Conservation (phyloP, 106 monocot genomes). For the Triglochin maritima region DNA sequence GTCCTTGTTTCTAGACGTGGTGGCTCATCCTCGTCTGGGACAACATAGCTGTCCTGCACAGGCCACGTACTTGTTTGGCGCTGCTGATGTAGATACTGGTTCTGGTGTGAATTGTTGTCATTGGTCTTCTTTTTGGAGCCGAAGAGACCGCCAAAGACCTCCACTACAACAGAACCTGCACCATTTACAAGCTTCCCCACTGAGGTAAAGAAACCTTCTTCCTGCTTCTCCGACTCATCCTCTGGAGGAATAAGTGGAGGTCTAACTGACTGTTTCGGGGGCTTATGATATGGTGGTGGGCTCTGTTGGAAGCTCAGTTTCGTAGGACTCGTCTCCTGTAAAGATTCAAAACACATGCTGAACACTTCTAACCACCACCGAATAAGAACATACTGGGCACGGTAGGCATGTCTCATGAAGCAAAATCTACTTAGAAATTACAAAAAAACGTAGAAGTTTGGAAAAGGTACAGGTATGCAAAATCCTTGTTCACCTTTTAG, state of each 20-base stretch:
- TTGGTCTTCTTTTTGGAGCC: conserved; percentile 30
- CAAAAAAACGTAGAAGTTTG: too few relatives aligned
- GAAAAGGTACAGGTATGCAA: too few relatives aligned
- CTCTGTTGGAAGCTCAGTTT: conserved; percentile 29
- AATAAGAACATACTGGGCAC: not conserved
- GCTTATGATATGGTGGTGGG: conserved; percentile 52
- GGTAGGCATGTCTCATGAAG: not conserved
- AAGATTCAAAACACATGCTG: not conserved
- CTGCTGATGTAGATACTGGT: conserved; percentile 21
- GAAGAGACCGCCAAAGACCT: conserved; percentile 30
- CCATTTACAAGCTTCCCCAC: conserved; percentile 40
- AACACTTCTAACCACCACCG: not conserved
- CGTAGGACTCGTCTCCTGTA: conserved; percentile 47
- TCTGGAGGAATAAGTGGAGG: conserved; percentile 63
- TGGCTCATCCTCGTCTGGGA: conserved; percentile 64
- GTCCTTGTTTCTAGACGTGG: conserved; percentile 68
- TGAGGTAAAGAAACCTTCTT: conserved; percentile 68
- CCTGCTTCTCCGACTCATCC: conserved; percentile 39
- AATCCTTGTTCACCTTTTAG: too few relatives aligned
- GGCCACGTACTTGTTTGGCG: conserved; percentile 38
- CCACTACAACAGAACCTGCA: conserved; percentile 31
- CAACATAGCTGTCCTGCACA: conserved; percentile 67
- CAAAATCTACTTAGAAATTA: not conserved
- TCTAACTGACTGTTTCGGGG: conserved; percentile 36
- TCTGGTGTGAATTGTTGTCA: conserved; percentile 7